Evolutionary conservation across 2,329 filamentous ascomycete genomes (phyloP).

Genomic region (Colletotrichum godetiae): DNA sequence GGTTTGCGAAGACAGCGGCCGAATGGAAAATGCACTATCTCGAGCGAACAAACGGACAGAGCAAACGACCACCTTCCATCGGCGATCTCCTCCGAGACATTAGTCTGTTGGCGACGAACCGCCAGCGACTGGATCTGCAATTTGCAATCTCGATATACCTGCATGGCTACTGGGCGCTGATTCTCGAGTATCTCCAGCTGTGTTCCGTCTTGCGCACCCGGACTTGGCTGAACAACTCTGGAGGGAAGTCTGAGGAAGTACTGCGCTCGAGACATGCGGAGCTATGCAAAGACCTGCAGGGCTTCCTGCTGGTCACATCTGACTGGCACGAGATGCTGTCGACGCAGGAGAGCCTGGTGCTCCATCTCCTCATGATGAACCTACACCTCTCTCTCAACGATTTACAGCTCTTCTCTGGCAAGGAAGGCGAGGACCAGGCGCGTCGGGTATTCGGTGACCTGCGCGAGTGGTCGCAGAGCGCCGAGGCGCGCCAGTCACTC

Average conservation of each 20-base stretch:
- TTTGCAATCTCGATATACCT: conserved; percentile 70
- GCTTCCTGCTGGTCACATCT: conserved; percentile 56
- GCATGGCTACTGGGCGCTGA: conserved; percentile 73
- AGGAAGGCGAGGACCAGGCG: conserved; percentile 75
- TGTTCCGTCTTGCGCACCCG: conserved; percentile 60
- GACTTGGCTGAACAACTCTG: conserved; percentile 55
- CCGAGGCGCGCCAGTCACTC: conserved; percentile 68
- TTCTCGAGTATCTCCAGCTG: conserved; percentile 74
- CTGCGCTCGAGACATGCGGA: conserved; percentile 70
- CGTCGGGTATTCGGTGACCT: conserved; percentile 67
- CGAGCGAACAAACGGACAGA: conserved; percentile 49
- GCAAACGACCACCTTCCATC: conserved; percentile 60
- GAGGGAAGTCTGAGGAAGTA: conserved; percentile 56
- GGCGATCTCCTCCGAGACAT: conserved; percentile 69
- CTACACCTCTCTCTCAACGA: conserved; percentile 74
- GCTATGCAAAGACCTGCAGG: conserved; percentile 66
- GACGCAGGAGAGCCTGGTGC: conserved; percentile 58
- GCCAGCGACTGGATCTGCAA: conserved; percentile 65
- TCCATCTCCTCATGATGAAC: conserved; percentile 70
- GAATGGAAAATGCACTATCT: conserved; percentile 75
- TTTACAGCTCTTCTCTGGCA: conserved; percentile 74
- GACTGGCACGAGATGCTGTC: conserved; percentile 56
- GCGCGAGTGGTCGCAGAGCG: conserved; percentile 67
- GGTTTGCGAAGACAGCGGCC: conserved; percentile 71
- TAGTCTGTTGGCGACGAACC: conserved; percentile 60